Conservation (phyloP, 345 rosid genomes). For the Populus davidiana region DNA sequence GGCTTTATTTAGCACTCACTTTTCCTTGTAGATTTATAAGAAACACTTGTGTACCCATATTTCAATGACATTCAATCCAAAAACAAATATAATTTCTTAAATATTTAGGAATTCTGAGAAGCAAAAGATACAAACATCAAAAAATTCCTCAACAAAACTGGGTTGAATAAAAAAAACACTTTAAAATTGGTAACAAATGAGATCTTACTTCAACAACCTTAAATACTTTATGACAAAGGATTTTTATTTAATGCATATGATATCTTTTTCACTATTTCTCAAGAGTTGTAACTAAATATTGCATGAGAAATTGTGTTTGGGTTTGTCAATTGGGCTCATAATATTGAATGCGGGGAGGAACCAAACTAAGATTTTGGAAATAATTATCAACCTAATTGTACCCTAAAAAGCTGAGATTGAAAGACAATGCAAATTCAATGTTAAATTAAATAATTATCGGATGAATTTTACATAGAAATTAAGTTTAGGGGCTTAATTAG, state of each 20-base stretch:
- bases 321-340: too few species aligned
- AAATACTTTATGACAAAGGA: constrained; percentile 40
- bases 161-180: background rate
- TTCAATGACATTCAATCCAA: background rate
- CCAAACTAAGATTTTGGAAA: too few species aligned
- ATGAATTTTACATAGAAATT: too few species aligned
- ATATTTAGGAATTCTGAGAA: background rate
- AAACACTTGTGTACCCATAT: background rate
- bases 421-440: too few species aligned
- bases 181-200: background rate
- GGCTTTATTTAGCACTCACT: background rate
- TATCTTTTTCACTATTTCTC: constrained; percentile 70
- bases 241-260: constrained; percentile 48
- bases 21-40: background rate
- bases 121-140: background rate
- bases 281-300: constrained; percentile 67
- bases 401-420: too few species aligned
- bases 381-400: too few species aligned
- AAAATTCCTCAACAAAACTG: background rate
- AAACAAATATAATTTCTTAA: background rate
- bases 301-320: constrained; percentile 37
- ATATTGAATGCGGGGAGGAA: too few species aligned
- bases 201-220: constrained; percentile 8
- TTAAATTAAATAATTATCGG: too few species aligned
- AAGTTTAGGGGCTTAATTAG: too few species aligned